phyloP scores from a whole-genome alignment of 306 rosid species.

The Cucurbita moschata region DNA sequence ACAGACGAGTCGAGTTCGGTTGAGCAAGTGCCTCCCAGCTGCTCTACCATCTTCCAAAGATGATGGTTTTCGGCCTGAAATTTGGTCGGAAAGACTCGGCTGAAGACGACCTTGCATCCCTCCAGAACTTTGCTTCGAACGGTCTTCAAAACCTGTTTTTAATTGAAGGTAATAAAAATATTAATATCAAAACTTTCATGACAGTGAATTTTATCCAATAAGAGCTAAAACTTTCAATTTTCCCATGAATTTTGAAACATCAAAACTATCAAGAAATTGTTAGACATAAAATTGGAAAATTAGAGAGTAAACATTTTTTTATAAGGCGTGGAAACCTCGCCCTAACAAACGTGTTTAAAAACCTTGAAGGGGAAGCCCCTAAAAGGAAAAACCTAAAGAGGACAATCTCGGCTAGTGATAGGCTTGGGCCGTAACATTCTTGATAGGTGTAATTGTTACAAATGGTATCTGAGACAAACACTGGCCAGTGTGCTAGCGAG shows the following conservation, averaged over 20 bases:
- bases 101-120: slow-evolving; percentile 56
- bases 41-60: slow-evolving; percentile 68
- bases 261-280: background rate
- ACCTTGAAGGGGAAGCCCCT: no score
- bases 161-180: background rate
- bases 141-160: slow-evolving; percentile 40
- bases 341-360: no score
- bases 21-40: slow-evolving; percentile 66
- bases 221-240: no score
- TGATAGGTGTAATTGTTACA: no score
- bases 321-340: no score
- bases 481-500: no score
- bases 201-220: background rate
- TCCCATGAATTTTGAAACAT: background rate
- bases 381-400: no score
- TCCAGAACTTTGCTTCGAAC: slow-evolving; percentile 32
- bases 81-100: slow-evolving; percentile 38
- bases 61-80: slow-evolving; percentile 29
- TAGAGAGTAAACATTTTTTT: no score
- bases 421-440: no score
- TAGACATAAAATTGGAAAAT: background rate
- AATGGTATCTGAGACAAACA: no score
- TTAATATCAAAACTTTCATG: background rate
- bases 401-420: no score
- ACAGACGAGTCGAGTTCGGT: slow-evolving; percentile 42